Percentiles rank a stretch among this genome's conserved stretches.
These are phyloP conservation scores for Gomphus bonarii DNA, from an alignment of 1,284 basidiomycete genomes.

Conservation along the genomic window DNA sequence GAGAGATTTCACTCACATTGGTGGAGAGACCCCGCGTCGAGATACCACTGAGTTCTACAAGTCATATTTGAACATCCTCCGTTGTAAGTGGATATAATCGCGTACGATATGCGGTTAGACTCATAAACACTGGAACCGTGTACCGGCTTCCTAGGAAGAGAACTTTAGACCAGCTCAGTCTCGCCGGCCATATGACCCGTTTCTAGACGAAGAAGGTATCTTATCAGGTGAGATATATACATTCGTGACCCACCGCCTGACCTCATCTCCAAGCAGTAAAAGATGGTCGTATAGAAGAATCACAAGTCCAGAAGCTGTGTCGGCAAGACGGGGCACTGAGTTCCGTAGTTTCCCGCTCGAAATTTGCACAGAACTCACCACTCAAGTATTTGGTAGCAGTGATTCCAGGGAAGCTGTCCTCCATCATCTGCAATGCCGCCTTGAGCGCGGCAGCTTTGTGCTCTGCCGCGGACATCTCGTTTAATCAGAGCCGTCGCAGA, in stretches of 20 bases:
- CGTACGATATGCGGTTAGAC: not conserved
- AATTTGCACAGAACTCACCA: not conserved
- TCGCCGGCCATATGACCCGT: not conserved
- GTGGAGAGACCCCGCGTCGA: not conserved
- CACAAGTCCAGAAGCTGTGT: not conserved
- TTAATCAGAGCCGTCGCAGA: not conserved
- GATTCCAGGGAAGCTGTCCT: not conserved
- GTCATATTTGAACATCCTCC: not conserved
- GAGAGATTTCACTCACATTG: not conserved
- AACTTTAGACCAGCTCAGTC: not conserved
- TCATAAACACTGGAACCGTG: not conserved
- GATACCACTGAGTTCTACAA: not conserved
- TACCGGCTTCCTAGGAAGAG: conserved; percentile 6
- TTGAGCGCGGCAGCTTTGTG: too few species aligned
- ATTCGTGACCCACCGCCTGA: not conserved
- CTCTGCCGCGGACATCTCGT: not conserved
- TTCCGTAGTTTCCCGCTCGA: not conserved
- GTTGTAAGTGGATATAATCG: not conserved
- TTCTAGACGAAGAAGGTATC: not conserved
- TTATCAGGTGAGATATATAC: not conserved
- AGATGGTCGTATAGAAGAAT: not conserved
- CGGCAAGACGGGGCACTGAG: too few species aligned
- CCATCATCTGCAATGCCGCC: not conserved
- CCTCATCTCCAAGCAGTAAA: not conserved
- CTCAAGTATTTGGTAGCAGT: not conserved